Evolutionary conservation across 148 eudicot species (phyloP), one percentile per base, ranked within the genome.

Genomic region (Rhododendron ovatum): DNA sequence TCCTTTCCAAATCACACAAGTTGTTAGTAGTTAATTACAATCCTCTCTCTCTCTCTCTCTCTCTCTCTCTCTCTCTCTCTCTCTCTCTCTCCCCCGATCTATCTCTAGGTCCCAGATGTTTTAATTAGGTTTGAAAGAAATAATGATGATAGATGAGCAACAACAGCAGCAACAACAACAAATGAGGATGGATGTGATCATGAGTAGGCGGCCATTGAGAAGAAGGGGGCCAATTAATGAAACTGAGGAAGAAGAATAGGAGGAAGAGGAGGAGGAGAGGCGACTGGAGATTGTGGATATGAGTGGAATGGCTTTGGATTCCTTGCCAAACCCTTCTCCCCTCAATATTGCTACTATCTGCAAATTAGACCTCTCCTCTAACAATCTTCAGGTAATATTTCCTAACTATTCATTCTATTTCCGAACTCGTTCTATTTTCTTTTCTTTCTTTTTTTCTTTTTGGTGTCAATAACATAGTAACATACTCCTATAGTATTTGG

Each of bases 331-430:
- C 83, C 91, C 93, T 81, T 69, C 84, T 63, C 84, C 84, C 55
- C 85, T 94, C 69, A 95, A 93, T 88, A 78, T 95, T 14, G 93
- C 88, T 12, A 82, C 89, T 30, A 91, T 95, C 53, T 94, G 94
- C 91, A 95, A 95, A 79, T 90, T 95, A 75, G 91, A 95, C 75
- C 89, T 95, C 85, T 95, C 98, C 90, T 94, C 92, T 73, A 95
- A 95, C 84, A 89, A 95, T 85, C 92, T 95, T 53, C 91, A 93
- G 98, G 95, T 92, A 91, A 13, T 15, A 55, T 3, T 41, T 41
- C 45, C 45, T 41, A 41, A 41, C 45, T 41, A 41, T 41, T 41
- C 6, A 41, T 41, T 48, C 51, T 48, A 14, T 85, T 55, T 24
- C 35, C 20, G 81, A 26, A 8, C 4, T 65, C 53, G 7, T 39